Evolutionary conservation across 2,329 filamentous ascomycete genomes (phyloP).

Genomic region (Diaporthe citriasiana): DNA sequence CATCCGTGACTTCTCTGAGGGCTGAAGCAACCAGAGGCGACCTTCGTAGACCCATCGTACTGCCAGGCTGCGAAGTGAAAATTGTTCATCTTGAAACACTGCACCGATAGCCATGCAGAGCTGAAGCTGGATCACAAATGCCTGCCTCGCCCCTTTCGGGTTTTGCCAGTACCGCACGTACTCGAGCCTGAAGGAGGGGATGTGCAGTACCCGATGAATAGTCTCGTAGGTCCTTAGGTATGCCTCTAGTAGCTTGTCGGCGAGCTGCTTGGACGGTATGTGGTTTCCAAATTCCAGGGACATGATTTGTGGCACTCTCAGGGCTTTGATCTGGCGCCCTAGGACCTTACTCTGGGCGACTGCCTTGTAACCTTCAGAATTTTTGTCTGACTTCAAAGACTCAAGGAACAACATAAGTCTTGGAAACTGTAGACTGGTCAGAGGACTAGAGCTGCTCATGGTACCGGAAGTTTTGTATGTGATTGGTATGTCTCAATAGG

Average conservation of each 20-base stretch:
- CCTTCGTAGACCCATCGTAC: constrained; percentile 71
- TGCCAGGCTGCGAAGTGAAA: constrained; percentile 63
- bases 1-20: constrained; percentile 66
- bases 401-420: constrained; percentile 62
- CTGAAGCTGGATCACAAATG: constrained; percentile 70
- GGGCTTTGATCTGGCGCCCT: constrained; percentile 65
- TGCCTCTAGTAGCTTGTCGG: constrained; percentile 62
- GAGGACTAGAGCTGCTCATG: background rate
- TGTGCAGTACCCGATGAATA: constrained; percentile 64
- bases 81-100: constrained; percentile 62
- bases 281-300: constrained; percentile 58
- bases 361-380: constrained; percentile 51
- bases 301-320: constrained; percentile 59
- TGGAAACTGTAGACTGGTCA: constrained; percentile 52
- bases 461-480: background rate
- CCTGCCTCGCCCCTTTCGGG: constrained; percentile 58
- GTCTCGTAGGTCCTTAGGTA: constrained; percentile 65
- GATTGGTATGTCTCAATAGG: background rate
- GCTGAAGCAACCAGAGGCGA: constrained; percentile 67
- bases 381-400: constrained; percentile 54
- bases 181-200: constrained; percentile 62
- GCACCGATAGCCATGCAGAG: constrained; percentile 71
- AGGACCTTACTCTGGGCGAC: constrained; percentile 68
- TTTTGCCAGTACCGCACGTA: constrained; percentile 65
- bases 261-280: constrained; percentile 62